phyloP scores from a whole-genome alignment of 305 asterid genomes.

The Rubia tinctorum region DNA sequence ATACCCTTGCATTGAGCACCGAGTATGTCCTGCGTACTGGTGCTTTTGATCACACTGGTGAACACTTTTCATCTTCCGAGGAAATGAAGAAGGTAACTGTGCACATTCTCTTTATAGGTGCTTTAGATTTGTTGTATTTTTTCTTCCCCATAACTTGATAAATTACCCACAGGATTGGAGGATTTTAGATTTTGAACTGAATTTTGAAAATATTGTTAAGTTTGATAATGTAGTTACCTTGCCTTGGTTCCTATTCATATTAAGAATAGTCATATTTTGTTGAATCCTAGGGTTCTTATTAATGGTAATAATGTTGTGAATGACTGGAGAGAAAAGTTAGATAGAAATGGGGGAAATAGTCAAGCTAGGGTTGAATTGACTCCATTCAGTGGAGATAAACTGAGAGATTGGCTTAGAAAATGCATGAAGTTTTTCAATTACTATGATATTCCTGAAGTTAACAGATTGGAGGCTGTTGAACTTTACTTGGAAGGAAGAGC shows the following conservation, averaged over 20 bases:
- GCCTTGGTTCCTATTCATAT: neutral
- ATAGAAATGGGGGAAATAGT: too few species aligned
- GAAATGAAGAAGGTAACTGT: slow-evolving; percentile 85
- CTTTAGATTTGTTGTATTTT: neutral
- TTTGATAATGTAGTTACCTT: neutral
- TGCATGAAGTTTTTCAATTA: too few species aligned
- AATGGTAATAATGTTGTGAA: too few species aligned
- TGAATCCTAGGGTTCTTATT: too few species aligned
- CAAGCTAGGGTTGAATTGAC: too few species aligned
- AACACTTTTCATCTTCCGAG: slow-evolving; percentile 69
- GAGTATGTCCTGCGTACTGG: slow-evolving; percentile 96
- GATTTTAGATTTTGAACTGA: neutral
- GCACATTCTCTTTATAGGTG: neutral
- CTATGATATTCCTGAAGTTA: too few species aligned
- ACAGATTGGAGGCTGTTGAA: too few species aligned
- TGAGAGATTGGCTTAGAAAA: too few species aligned
- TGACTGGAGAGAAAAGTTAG: too few species aligned
- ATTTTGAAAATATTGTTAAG: slow-evolving; percentile 1
- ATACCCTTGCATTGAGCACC: slow-evolving; percentile 93
- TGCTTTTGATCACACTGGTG: slow-evolving; percentile 83
- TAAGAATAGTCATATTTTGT: too few species aligned
- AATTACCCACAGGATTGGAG: neutral
- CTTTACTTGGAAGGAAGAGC: too few species aligned
- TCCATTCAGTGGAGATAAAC: too few species aligned
- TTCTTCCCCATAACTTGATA: neutral